Conservation (phyloP, 768 basidiomycete genomes). For the Clitopilus passeckerianus region DNA sequence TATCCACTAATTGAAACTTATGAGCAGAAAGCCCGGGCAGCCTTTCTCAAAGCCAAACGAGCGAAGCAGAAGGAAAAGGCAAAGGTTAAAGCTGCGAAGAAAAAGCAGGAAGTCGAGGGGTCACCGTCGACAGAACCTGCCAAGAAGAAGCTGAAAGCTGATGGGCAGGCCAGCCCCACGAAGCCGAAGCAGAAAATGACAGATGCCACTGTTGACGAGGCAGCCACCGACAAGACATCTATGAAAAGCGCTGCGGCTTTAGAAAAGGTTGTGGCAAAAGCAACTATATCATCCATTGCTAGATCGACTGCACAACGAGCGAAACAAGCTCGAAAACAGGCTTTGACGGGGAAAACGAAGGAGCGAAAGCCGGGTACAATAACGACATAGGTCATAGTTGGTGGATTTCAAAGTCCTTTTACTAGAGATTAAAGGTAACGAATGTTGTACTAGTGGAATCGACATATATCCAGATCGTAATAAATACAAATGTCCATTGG, state of each 20-base stretch:
- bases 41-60: conserved; percentile 40
- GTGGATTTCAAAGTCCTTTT: neutral
- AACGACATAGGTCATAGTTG: conserved; percentile 1
- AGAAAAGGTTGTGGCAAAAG: conserved; percentile 8
- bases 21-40: conserved; percentile 42
- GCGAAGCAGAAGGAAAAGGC: conserved; percentile 42
- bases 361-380: conserved; percentile 16
- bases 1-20: neutral
- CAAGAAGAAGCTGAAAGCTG: neutral
- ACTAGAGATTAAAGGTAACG: neutral
- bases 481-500: neutral
- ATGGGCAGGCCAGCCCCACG: conserved; percentile 3
- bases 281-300: conserved; percentile 1
- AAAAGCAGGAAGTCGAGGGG: neutral
- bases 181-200: conserved; percentile 8
- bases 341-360: conserved; percentile 10
- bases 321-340: neutral
- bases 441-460: neutral
- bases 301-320: neutral
- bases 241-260: neutral
- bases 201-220: too few species aligned
- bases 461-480: neutral
- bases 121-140: neutral
- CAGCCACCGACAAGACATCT: too few species aligned
- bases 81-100: conserved; percentile 27